These are phyloP conservation scores for Cladochytrium replicatum DNA, from an alignment of 192 early-diverging fungal species.

Conservation along the genomic window DNA sequence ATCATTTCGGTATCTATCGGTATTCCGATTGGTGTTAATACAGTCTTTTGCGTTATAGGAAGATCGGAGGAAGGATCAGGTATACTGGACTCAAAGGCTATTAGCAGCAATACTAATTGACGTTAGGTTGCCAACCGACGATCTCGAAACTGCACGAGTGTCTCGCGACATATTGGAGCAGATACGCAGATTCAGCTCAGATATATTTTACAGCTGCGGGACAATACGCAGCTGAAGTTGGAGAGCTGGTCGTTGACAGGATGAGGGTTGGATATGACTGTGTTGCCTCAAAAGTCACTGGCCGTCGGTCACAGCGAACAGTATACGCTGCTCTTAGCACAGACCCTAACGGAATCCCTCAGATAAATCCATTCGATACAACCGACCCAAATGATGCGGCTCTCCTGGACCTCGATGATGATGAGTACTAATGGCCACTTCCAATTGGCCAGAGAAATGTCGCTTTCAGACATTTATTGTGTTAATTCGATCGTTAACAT, in stretches of 20 bases:
- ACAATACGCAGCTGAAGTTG: conserved; percentile 13
- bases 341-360: not conserved
- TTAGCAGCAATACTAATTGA: no score
- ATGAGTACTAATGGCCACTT: no score
- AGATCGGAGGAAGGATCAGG: conserved; percentile 27
- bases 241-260: conserved; percentile 13
- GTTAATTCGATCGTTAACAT: no score
- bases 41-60: conserved; percentile 16
- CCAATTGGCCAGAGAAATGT: no score
- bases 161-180: conserved; percentile 1
- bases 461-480: no score
- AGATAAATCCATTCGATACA: no score
- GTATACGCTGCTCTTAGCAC: conserved; percentile 16
- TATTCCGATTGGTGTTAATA: conserved; percentile 14
- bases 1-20: conserved; percentile 22
- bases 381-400: conserved; percentile 15
- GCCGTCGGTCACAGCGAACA: not conserved
- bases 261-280: conserved; percentile 10
- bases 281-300: conserved; percentile 2
- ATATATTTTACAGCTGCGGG: no score
- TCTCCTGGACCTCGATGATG: conserved; percentile 19
- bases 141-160: not conserved
- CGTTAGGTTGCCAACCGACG: conserved; percentile 22
- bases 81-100: conserved; percentile 1
- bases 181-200: conserved; percentile 1